phyloP scores from a whole-genome alignment of 768 basidiomycete genomes.

The Leucocoprinus leucothites region DNA sequence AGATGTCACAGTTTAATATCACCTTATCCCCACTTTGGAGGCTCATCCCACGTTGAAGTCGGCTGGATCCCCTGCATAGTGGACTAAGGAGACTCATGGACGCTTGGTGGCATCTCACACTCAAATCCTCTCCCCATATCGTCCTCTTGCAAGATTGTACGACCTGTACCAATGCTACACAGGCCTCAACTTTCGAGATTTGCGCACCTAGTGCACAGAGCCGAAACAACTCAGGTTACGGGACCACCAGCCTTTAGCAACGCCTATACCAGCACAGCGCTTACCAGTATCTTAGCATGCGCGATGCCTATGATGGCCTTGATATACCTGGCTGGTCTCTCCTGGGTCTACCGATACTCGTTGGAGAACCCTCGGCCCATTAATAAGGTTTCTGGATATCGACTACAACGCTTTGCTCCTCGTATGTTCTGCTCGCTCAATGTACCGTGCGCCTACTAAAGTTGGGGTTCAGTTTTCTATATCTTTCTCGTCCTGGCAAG shows the following conservation, averaged over 20 bases:
- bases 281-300: conserved; percentile 34
- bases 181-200: background rate
- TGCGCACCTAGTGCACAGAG: background rate
- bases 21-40: no score
- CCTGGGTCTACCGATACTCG: conserved; percentile 46
- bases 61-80: background rate
- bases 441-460: conserved; percentile 14
- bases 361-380: conserved; percentile 42
- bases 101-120: no score
- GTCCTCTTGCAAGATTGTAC: no score
- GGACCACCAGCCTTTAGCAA: conserved; percentile 12
- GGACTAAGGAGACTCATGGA: background rate
- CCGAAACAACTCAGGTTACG: background rate
- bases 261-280: conserved; percentile 30
- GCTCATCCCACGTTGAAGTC: conserved; percentile 3
- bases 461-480: conserved; percentile 41
- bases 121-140: no score
- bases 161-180: background rate
- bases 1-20: no score
- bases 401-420: conserved; percentile 49
- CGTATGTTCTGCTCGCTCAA: conserved; percentile 29
- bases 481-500: conserved; percentile 46
- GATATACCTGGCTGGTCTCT: conserved; percentile 48
- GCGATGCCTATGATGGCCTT: conserved; percentile 32
- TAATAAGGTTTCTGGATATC: conserved; percentile 47